These are phyloP conservation scores for Myxozyma geophila DNA, from an alignment of 805 yeast genomes.

Conservation along the genomic window DNA sequence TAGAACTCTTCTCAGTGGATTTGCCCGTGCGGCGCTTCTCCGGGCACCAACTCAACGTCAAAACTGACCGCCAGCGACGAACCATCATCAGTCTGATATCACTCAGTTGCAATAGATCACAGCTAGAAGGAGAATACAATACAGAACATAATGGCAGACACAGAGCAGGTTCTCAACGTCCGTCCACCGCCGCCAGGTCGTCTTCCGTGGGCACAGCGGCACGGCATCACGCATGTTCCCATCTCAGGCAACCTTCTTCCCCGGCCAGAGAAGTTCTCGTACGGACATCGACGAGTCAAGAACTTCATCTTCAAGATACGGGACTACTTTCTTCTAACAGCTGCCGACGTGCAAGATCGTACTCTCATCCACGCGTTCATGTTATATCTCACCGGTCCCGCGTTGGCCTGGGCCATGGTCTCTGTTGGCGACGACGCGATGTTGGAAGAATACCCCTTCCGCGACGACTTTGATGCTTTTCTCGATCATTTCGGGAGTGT, in stretches of 20 bases:
- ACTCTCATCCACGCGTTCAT: conserved; percentile 14
- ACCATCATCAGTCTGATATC: background rate
- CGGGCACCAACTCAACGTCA: background rate
- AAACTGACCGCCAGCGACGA: too few species aligned
- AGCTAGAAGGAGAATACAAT: too few species aligned
- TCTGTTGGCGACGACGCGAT: background rate
- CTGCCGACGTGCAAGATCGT: conserved; percentile 3
- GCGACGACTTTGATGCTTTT: conserved; percentile 12
- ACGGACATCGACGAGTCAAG: conserved; percentile 10
- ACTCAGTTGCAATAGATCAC: background rate
- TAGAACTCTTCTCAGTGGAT: background rate
- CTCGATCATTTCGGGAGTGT: conserved; percentile 4
- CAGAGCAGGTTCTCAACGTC: background rate
- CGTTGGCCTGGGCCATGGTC: conserved; percentile 9
- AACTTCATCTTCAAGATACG: conserved; percentile 14
- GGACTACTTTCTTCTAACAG: conserved; percentile 10
- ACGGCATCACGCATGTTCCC: background rate
- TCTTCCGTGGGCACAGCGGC: conserved; percentile 7
- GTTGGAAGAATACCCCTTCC: background rate
- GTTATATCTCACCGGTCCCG: conserved; percentile 8
- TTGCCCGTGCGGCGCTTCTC: background rate
- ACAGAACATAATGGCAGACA: background rate
- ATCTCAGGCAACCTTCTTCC: background rate
- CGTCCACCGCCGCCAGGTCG: conserved; percentile 1
- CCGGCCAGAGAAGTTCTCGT: conserved; percentile 11